Evolutionary conservation across 257 asterid genomes (phyloP).

Genomic region (Knoxia roxburghii): DNA sequence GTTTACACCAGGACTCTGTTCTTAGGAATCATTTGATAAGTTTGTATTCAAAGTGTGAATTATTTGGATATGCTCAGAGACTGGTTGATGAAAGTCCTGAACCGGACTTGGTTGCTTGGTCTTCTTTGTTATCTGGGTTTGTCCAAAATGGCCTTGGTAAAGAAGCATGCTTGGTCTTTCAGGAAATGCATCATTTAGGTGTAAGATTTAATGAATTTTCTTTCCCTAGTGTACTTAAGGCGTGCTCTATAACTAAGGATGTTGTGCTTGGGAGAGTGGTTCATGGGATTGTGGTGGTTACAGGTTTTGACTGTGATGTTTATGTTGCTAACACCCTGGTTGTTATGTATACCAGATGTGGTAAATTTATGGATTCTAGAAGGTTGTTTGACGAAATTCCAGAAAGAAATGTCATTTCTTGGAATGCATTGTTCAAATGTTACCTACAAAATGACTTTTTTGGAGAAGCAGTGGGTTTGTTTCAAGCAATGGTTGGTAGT

Average conservation of each 20-base stretch:
- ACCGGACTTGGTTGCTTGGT: constrained; percentile 74
- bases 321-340: constrained; percentile 64
- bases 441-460: constrained; percentile 46
- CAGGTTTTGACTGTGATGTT: constrained; percentile 61
- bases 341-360: constrained; percentile 62
- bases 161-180: constrained; percentile 54
- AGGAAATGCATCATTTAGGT: constrained; percentile 50
- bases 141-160: constrained; percentile 50
- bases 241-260: constrained; percentile 41
- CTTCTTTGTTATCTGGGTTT: constrained; percentile 71
- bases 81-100: constrained; percentile 53
- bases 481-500: constrained; percentile 50
- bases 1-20: constrained; percentile 29
- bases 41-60: constrained; percentile 49
- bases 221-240: constrained; percentile 74
- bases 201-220: constrained; percentile 56
- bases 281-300: constrained; percentile 50
- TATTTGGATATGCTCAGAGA: constrained; percentile 43
- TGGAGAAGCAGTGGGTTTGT: constrained; percentile 49
- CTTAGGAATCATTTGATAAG: constrained; percentile 52
- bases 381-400: constrained; percentile 60
- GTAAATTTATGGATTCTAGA: constrained; percentile 42
- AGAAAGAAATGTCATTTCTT: constrained; percentile 62
- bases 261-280: constrained; percentile 52
- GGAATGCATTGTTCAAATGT: constrained; percentile 60